Conservation (phyloP, 176 grass and related monocot genomes). For the Pontederia paniculata region DNA sequence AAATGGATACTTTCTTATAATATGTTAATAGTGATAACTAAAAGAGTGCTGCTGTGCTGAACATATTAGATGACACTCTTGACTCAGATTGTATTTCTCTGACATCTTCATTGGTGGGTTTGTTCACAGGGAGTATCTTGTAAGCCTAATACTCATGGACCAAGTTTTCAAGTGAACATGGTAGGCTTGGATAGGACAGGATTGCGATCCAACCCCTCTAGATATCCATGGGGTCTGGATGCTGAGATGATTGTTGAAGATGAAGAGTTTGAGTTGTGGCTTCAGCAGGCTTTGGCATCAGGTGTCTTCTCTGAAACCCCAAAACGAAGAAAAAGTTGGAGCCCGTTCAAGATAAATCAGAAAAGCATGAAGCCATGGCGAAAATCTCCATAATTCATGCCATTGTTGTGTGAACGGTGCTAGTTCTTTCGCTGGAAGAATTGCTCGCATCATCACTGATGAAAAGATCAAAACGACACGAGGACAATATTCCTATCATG, state of each 20-base stretch:
- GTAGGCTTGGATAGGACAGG: conserved; percentile 59
- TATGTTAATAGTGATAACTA: no score
- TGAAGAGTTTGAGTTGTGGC: conserved; percentile 80
- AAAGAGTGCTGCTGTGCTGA: no score
- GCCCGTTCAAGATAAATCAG: conserved; percentile 80
- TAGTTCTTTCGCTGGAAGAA: not conserved
- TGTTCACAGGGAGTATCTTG: conserved; percentile 78
- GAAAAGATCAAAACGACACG: not conserved
- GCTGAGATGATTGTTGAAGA: conserved; percentile 83
- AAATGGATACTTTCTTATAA: no score
- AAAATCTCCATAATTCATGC: conserved; percentile 27
- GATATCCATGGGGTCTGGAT: conserved; percentile 77
- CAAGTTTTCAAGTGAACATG: conserved; percentile 98
- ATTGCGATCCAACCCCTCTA: conserved; percentile 49
- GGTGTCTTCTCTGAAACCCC: conserved; percentile 81
- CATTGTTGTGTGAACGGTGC: not conserved
- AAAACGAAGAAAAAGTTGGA: conserved; percentile 95
- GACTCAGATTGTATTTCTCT: not conserved
- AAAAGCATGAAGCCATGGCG: conserved; percentile 79
- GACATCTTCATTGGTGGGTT: not conserved
- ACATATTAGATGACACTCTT: not conserved
- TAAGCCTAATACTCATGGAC: conserved; percentile 89
- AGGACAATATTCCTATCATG: not conserved
- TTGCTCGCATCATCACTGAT: not conserved
- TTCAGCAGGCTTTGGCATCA: conserved; percentile 85